Evolutionary conservation across 495 filamentous ascomycete species (phyloP).

Genomic region (Acidomyces sp.): DNA sequence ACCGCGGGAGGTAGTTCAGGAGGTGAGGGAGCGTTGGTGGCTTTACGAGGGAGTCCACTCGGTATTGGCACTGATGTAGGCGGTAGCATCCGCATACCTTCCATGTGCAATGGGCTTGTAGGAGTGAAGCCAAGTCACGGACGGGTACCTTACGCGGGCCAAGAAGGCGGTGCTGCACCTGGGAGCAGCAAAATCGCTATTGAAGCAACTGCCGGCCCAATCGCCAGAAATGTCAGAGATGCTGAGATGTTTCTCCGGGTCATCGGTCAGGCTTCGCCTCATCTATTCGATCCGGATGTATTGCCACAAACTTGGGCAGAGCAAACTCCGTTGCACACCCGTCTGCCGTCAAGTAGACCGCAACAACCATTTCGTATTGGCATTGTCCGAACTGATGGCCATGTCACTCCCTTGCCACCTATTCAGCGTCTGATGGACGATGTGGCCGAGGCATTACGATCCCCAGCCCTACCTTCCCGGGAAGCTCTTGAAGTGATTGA

Average conservation of each 20-base stretch:
- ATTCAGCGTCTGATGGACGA: slow-evolving; percentile 41
- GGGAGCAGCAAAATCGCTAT: slow-evolving; percentile 22
- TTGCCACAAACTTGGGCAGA: slow-evolving; percentile 24
- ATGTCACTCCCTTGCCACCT: slow-evolving; percentile 47
- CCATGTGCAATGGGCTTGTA: slow-evolving; percentile 50
- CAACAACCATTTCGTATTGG: slow-evolving; percentile 30
- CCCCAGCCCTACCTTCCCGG: slow-evolving; percentile 11
- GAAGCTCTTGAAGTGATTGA: slow-evolving; percentile 40
- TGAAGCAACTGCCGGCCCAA: slow-evolving; percentile 28
- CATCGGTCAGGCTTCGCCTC: slow-evolving; percentile 22
- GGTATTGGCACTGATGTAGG: slow-evolving; percentile 54
- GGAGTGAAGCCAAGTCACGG: slow-evolving; percentile 43
- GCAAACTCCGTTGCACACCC: slow-evolving; percentile 4
- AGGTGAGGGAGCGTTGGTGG: slow-evolving; percentile 37
- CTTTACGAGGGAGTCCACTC: slow-evolving; percentile 26
- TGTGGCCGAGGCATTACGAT: slow-evolving; percentile 33
- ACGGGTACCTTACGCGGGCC: slow-evolving; percentile 42
- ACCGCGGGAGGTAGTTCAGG: slow-evolving; percentile 49
- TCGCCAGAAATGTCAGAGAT: slow-evolving; percentile 26
- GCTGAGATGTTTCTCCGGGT: slow-evolving; percentile 28
- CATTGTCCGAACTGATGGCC: slow-evolving; percentile 42
- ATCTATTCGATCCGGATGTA: slow-evolving; percentile 26
- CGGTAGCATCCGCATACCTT: slow-evolving; percentile 54
- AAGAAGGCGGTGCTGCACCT: slow-evolving; percentile 29
- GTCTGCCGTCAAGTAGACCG: neutral